Percentiles rank a stretch among this genome's conserved stretches.
Conservation (phyloP, 225 moss, liverwort and hornwort genomes). For the Physcomitrium patens region DNA sequence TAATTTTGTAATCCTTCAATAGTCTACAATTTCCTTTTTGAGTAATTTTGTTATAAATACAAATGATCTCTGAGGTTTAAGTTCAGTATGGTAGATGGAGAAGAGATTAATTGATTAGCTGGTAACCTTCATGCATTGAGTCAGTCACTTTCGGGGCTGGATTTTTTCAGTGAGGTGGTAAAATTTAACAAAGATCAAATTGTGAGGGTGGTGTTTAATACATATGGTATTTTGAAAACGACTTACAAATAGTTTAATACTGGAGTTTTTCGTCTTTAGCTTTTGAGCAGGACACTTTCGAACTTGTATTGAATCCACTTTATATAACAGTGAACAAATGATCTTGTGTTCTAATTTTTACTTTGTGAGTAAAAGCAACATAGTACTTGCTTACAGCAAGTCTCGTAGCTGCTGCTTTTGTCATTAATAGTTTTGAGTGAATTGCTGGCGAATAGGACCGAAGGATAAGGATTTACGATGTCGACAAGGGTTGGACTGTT, state of each 20-base stretch:
- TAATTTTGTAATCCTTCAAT: too few relatives aligned
- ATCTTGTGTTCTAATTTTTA: neutral
- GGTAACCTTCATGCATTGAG: too few relatives aligned
- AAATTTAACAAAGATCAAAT: too few relatives aligned
- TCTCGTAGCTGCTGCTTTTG: constrained; percentile 10
- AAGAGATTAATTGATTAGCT: too few relatives aligned
- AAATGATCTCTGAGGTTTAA: too few relatives aligned
- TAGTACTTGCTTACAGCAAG: neutral
- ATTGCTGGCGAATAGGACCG: constrained; percentile 57
- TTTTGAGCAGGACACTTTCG: neutral
- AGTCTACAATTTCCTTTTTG: too few relatives aligned
- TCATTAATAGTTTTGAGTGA: constrained; percentile 23
- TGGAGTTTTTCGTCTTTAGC: neutral
- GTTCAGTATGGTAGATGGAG: neutral
- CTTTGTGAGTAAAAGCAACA: neutral
- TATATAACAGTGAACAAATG: neutral
- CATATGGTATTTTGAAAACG: too few relatives aligned
- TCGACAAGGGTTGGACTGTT: constrained; percentile 76
- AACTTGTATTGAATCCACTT: neutral
- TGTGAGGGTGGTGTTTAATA: too few relatives aligned
- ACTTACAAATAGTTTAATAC: neutral
- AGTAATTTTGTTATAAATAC: too few relatives aligned
- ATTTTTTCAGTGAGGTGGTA: too few relatives aligned
- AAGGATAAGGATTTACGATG: constrained; percentile 80
- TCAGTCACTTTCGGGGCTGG: too few relatives aligned